A percentile compares a stretch with the other conserved stretches of the same genome.
Evolutionary conservation across 2,329 filamentous ascomycete genomes (phyloP).

Genomic region (Botrytis fabae): DNA sequence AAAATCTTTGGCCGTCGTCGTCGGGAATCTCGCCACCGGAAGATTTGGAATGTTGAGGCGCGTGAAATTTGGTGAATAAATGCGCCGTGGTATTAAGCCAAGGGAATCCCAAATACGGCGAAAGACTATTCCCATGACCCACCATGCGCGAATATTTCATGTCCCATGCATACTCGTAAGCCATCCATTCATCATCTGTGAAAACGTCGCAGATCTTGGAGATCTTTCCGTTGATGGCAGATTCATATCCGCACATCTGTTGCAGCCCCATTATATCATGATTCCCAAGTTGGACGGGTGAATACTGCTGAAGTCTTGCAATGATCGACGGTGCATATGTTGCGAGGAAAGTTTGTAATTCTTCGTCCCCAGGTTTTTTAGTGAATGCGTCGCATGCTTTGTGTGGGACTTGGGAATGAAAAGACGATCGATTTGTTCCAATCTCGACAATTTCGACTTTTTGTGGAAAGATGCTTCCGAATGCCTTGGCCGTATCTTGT

Average conservation of each 20-base stretch:
- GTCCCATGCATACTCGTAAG: slow-evolving; percentile 65
- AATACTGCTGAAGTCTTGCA: slow-evolving; percentile 53
- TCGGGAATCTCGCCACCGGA: slow-evolving; percentile 26
- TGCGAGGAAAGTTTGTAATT: slow-evolving; percentile 46
- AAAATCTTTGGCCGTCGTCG: slow-evolving; percentile 55
- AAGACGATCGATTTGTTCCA: slow-evolving; percentile 56
- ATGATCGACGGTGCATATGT: slow-evolving; percentile 61
- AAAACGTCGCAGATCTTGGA: slow-evolving; percentile 64
- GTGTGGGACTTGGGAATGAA: slow-evolving; percentile 43
- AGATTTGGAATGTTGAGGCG: slow-evolving; percentile 25
- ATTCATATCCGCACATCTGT: slow-evolving; percentile 50
- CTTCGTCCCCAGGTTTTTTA: slow-evolving; percentile 36
- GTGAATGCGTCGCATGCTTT: slow-evolving; percentile 59
- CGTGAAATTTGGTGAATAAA: slow-evolving; percentile 45
- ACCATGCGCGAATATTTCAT: slow-evolving; percentile 65
- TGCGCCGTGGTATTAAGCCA: slow-evolving; percentile 57
- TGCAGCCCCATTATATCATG: slow-evolving; percentile 66
- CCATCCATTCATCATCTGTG: slow-evolving; percentile 62
- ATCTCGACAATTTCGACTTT: slow-evolving; percentile 36
- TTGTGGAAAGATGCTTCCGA: slow-evolving; percentile 36
- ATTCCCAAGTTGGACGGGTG: slow-evolving; percentile 62
- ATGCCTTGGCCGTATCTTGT: slow-evolving; percentile 38
- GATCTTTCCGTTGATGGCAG: slow-evolving; percentile 57
- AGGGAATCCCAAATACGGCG: slow-evolving; percentile 61
- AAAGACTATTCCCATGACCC: slow-evolving; percentile 61